Evolutionary conservation across 192 early-diverging fungal species (phyloP).

Genomic region (Coemansia pectinata): DNA sequence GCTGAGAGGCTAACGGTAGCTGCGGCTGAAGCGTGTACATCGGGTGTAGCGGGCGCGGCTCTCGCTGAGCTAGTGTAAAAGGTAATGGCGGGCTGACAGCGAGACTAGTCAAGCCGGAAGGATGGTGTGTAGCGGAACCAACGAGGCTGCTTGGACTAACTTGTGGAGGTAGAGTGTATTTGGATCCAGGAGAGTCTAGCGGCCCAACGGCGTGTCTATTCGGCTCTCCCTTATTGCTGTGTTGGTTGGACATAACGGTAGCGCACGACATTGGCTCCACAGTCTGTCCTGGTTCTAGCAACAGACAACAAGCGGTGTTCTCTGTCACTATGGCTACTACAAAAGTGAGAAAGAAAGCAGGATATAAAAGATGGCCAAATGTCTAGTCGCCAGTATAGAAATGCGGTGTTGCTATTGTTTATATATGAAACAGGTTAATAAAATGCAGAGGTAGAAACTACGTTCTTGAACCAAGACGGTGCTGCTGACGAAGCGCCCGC

Average conservation of each 20-base stretch:
- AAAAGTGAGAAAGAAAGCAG: neutral
- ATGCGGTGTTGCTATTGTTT: neutral
- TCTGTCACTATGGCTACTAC: neutral
- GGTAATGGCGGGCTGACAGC: neutral
- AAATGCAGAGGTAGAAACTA: constrained; percentile 2
- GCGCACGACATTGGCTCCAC: neutral
- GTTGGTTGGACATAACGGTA: neutral
- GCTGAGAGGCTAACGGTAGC: neutral
- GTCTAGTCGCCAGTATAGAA: neutral
- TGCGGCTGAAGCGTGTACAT: neutral
- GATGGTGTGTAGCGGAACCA: neutral
- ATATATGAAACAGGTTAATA: neutral
- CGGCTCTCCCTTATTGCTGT: neutral
- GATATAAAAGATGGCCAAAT: neutral
- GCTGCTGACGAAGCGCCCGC: neutral
- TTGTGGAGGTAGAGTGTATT: neutral
- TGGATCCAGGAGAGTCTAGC: neutral
- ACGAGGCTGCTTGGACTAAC: neutral
- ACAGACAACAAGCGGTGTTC: neutral
- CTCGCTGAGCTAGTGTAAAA: neutral
- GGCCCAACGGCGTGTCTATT: neutral
- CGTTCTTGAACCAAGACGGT: neutral
- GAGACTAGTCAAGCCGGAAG: neutral
- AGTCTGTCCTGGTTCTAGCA: neutral
- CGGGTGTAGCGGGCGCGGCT: neutral